Evolutionary conservation across 257 asterid species (phyloP), one percentile per base, ranked within the genome.

Genomic region (Solanum chiquidenum): DNA sequence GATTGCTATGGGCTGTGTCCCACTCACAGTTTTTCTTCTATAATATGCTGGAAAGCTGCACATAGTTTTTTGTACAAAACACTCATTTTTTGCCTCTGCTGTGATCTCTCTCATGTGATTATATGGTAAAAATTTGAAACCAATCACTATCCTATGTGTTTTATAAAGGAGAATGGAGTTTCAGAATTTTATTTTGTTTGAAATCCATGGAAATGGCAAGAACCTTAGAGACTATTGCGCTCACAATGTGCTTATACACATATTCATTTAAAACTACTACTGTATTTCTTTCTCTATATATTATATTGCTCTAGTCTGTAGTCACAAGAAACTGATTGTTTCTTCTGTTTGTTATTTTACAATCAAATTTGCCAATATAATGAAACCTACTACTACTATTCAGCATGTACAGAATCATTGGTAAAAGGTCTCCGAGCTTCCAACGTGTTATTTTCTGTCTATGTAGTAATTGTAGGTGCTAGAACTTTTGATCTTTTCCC

Each of bases 401-500:
- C 71, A 49, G 9, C 71, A 49, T 82, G 69, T 52, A 49, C 31
- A 82, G 27, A 52, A 49, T 82, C 86, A 82, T 31, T 2, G 12
- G 31, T 18, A 14, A 31, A 29, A 49, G 21, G 44, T 12, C 29
- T 82, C 29, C 4, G 9, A 82, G 20, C 29, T 49, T 82, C 86
- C 18, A 82, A 49, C 68, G 29, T 49, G 69, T 82, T 6, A 5
- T 49, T 5, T 82, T 82, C 44, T 5, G 13, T 16, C 44, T 95
- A 95, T 74, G 99, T 93, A 79, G 98, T 96, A 88, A 96, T 91
- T 13, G 94, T 85, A 20, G 98, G 87, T 46, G 98, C 92, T 68
- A 96, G 84, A 83, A 94, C 87, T 87, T 91, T 95, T 20, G 98
- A 92, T 89, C 98, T 77, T 83, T 89, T 94, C 90, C 99, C 99